These are phyloP conservation scores for Acrocalymma vagum DNA, from an alignment of 2,329 filamentous ascomycete species.

Conservation along the genomic window DNA sequence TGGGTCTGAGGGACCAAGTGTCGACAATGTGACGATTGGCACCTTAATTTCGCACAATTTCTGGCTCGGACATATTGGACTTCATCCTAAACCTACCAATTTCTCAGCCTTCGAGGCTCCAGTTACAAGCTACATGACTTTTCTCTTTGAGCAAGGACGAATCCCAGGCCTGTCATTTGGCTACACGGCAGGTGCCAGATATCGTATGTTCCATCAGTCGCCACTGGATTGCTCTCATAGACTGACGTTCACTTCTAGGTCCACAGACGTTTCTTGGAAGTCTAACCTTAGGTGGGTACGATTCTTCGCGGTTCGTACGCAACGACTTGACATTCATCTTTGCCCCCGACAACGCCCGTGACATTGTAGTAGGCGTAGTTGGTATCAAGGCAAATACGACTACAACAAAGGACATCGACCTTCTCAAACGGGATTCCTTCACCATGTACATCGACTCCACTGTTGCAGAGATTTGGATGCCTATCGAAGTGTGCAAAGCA, in stretches of 20 bases:
- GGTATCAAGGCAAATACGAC: slow-evolving; percentile 45
- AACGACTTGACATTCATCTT: slow-evolving; percentile 69
- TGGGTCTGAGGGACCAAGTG: slow-evolving; percentile 49
- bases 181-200: slow-evolving; percentile 78
- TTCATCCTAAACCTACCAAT: slow-evolving; percentile 60
- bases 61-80: slow-evolving; percentile 57
- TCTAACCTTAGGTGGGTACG: slow-evolving; percentile 76
- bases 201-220: slow-evolving; percentile 59
- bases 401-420: slow-evolving; percentile 42
- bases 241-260: slow-evolving; percentile 21
- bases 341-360: slow-evolving; percentile 64
- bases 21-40: slow-evolving; percentile 54
- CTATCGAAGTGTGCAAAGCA: slow-evolving; percentile 64
- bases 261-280: slow-evolving; percentile 51
- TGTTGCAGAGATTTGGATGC: slow-evolving; percentile 58
- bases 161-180: slow-evolving; percentile 79
- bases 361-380: slow-evolving; percentile 66
- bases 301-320: slow-evolving; percentile 66
- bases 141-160: slow-evolving; percentile 61
- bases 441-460: slow-evolving; percentile 59
- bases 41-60: slow-evolving; percentile 51
- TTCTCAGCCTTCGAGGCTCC: slow-evolving; percentile 61
- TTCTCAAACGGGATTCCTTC: slow-evolving; percentile 46
- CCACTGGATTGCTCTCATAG: neutral
- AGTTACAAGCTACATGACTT: slow-evolving; percentile 62